These are phyloP conservation scores for Pseudohalonectria lignicola DNA, from an alignment of 2,329 filamentous ascomycete genomes.

Conservation along the genomic window DNA sequence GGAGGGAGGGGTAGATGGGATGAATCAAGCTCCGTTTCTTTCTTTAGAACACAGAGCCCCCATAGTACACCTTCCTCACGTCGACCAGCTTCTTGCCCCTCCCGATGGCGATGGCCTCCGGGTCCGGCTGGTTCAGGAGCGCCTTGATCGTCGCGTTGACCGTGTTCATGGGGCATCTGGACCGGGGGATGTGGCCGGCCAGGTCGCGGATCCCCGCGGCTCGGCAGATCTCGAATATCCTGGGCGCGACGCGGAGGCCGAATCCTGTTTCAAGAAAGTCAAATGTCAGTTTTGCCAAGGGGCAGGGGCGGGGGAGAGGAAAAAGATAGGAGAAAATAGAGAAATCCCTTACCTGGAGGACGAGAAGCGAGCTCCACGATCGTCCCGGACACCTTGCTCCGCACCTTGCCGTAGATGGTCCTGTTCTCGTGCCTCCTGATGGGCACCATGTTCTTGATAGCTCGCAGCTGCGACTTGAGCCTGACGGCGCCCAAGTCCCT, in stretches of 20 bases:
- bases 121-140: constrained; percentile 71
- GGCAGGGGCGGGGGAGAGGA: neutral
- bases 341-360: constrained; percentile 63
- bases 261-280: constrained; percentile 52
- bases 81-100: constrained; percentile 93
- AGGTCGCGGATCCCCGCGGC: constrained; percentile 81
- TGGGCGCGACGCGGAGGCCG: constrained; percentile 79
- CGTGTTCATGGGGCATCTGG: constrained; percentile 94
- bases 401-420: constrained; percentile 80
- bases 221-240: constrained; percentile 91
- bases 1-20: neutral
- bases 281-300: neutral
- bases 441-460: constrained; percentile 89
- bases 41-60: constrained; percentile 53
- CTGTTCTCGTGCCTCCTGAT: constrained; percentile 82
- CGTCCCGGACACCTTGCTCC: constrained; percentile 78
- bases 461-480: constrained; percentile 65
- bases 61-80: constrained; percentile 94
- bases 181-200: constrained; percentile 69
- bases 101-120: constrained; percentile 80
- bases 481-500: constrained; percentile 58
- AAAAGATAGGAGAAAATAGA: neutral
- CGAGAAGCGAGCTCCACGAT: constrained; percentile 71
- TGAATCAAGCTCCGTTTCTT: no score
- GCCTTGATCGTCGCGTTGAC: constrained; percentile 86